Conservation (phyloP, 805 yeast genomes). For the Candida ipomoeae region DNA sequence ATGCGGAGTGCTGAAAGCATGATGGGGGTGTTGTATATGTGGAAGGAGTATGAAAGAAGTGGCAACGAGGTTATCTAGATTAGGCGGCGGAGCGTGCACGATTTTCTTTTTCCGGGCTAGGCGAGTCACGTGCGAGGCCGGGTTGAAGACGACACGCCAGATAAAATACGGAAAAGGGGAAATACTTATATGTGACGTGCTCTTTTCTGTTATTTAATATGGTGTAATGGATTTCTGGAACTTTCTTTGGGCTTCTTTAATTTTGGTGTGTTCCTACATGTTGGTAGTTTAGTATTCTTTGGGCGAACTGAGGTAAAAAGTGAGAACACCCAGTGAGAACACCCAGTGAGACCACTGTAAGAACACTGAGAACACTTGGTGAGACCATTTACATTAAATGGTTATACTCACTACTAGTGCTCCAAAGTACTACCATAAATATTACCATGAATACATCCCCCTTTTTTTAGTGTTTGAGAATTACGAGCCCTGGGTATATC, state of each 20-base stretch:
- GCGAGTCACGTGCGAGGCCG: conserved; percentile 1
- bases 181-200: background rate
- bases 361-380: no score
- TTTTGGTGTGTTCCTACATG: background rate
- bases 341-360: no score
- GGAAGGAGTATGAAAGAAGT: background rate
- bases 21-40: background rate
- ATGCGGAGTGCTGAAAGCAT: conserved; percentile 4
- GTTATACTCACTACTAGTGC: no score
- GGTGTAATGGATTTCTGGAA: no score
- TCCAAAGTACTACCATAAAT: no score
- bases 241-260: background rate
- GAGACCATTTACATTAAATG: no score
- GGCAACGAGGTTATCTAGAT: background rate
- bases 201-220: background rate
- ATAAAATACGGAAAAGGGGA: background rate
- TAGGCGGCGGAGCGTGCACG: conserved; percentile 2
- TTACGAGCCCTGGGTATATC: no score
- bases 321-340: no score
- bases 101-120: conserved; percentile 4
- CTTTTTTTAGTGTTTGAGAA: no score
- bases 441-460: no score
- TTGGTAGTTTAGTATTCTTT: background rate
- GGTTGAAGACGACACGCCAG: background rate
- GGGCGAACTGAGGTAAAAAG: background rate